phyloP scores from a whole-genome alignment of 768 basidiomycete genomes.

The Rhodotorula graminis region DNA sequence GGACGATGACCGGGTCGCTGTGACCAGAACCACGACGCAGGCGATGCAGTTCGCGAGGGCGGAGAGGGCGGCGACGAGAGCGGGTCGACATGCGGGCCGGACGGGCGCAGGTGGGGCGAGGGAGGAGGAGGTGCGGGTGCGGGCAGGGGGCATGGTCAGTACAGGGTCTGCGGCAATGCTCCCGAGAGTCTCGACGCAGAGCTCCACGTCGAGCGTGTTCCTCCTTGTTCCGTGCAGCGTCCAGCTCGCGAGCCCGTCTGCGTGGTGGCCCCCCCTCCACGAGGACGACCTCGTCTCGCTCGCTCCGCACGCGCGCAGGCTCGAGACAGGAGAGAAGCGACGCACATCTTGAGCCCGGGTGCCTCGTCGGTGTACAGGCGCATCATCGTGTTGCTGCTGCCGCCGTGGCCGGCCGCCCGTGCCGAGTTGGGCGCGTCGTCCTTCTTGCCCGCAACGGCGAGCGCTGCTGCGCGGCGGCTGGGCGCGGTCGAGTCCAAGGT shows the following conservation, averaged over 20 bases:
- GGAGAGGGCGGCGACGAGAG: neutral
- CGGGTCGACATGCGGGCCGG: neutral
- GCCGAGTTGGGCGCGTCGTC: slow-evolving; percentile 22
- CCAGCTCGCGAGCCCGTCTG: neutral
- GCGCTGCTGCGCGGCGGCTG: slow-evolving; percentile 34
- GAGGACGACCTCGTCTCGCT: neutral
- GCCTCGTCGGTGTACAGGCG: slow-evolving; percentile 98
- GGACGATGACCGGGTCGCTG: slow-evolving; percentile 44
- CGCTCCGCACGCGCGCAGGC: neutral
- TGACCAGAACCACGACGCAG: neutral
- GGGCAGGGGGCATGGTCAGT: neutral
- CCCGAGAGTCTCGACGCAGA: neutral
- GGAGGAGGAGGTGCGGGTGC: slow-evolving; percentile 1
- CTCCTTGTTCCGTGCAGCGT: neutral
- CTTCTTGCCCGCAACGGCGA: slow-evolving; percentile 22
- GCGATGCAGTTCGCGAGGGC: neutral
- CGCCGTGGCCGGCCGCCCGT: slow-evolving; percentile 62
- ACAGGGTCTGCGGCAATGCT: neutral
- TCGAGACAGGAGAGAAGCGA: slow-evolving; percentile 39
- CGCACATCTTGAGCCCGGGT: slow-evolving; percentile 92
- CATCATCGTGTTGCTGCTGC: slow-evolving; percentile 96
- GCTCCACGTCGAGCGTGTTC: neutral
- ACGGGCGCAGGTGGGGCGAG: neutral
- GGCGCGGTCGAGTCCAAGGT: neutral
- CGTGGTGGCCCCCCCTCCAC: neutral